Percentiles rank a stretch among this genome's conserved stretches.
phyloP scores from a whole-genome alignment of 2,329 filamentous ascomycete genomes.

The Aureobasidium mangrovei region DNA sequence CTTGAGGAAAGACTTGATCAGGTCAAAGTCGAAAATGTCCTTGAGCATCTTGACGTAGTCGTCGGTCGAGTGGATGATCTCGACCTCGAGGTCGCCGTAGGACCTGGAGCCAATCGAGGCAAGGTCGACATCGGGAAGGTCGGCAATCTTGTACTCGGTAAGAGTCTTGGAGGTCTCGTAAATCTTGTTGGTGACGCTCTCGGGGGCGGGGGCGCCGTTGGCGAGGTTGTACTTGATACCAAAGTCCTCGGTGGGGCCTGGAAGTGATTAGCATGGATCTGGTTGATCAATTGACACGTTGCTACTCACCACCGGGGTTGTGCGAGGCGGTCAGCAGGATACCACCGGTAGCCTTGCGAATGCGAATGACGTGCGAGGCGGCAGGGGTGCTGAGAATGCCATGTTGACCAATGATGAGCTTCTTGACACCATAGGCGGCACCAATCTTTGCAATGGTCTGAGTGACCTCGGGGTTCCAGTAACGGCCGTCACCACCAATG shows the following conservation, averaged over 20 bases:
- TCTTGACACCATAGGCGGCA: slow-evolving; percentile 96
- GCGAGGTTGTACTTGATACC: slow-evolving; percentile 99
- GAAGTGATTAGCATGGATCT: background rate
- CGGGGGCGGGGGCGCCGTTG: slow-evolving; percentile 91
- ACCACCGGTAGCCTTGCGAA: slow-evolving; percentile 88
- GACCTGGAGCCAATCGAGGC: slow-evolving; percentile 70
- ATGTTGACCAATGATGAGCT: slow-evolving; percentile 90
- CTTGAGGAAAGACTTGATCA: slow-evolving; percentile 90
- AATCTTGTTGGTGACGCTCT: slow-evolving; percentile 97
- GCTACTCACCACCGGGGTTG: slow-evolving; percentile 80
- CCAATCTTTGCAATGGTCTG: slow-evolving; percentile 97
- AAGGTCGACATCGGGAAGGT: slow-evolving; percentile 81
- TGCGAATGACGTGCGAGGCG: slow-evolving; percentile 90
- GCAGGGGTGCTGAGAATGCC: slow-evolving; percentile 96
- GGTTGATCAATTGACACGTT: background rate
- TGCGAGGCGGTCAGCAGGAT: slow-evolving; percentile 96
- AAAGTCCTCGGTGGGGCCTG: slow-evolving; percentile 88
- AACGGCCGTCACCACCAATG: slow-evolving; percentile 94
- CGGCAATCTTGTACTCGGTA: slow-evolving; percentile 82
- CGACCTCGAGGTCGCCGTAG: slow-evolving; percentile 82
- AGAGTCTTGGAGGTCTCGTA: slow-evolving; percentile 84
- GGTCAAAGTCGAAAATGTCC: slow-evolving; percentile 94
- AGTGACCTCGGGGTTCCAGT: slow-evolving; percentile 93
- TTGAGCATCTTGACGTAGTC: slow-evolving; percentile 95
- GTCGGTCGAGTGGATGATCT: slow-evolving; percentile 84